Base-by-base conservation (phyloP, 2,329 filamentous ascomycete species). In the Anthostomella pinea region DNA sequence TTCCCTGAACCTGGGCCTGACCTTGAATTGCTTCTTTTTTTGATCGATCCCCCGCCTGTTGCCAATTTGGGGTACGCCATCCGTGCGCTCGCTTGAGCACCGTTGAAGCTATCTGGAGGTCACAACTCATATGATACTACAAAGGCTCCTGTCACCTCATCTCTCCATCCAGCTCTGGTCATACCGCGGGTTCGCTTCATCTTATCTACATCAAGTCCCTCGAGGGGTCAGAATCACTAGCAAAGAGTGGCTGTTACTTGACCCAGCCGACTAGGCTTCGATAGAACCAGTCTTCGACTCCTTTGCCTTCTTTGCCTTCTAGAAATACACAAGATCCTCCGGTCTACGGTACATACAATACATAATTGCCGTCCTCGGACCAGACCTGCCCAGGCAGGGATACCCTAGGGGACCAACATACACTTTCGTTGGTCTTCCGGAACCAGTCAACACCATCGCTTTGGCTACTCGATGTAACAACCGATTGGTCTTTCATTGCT, bases 371-470 rank as follows among this genome's bases (percentile, higher is more conserved):
- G n/a, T n/a, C n/a, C n/a, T n/a, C n/a, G n/a, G n/a, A n/a, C n/a
- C n/a, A n/a, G n/a, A n/a, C n/a, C n/a, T n/a, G n/a, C n/a, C n/a
- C n/a, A n/a, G n/a, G n/a, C n/a, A n/a, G n/a, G n/a, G n/a, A n/a
- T n/a, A n/a, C n/a, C n/a, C n/a, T n/a, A n/a, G 15, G 9, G 31
- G 39, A 26, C 38, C 24, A 19, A 38, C 34, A 32, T 39, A 19
- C 40, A 40, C 43, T 41, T 37, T 24, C 27, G 28, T 27, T 43
- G 21, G 30, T n/a, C 24, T 29, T 29, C 17, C 24, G 27, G 21
- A 39, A 39, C 38, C 20, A 43, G 31, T 4, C 17, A 6, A 22
- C 27, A 30, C 15, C 27, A 30, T n/a, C 13, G 10, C 6, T n/a
- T n/a, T n/a, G n/a, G n/a, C 16, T 17, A 26, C 24, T 26, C 5